Evolutionary conservation across 331 rosid species (phyloP).

Genomic region (Cucumis variabilis): DNA sequence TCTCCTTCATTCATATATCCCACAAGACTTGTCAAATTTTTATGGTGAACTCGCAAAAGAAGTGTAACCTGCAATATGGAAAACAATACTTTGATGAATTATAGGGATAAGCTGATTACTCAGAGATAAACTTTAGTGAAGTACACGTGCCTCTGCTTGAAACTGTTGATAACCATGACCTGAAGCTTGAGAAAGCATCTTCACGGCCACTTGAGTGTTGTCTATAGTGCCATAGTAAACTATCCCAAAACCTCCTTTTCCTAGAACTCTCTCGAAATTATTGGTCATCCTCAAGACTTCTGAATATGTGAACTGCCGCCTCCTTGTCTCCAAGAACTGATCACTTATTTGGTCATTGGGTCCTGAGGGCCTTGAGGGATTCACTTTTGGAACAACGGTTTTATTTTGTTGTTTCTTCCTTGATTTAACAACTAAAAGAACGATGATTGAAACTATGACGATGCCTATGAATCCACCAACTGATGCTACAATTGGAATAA

Average conservation of each 20-base stretch:
- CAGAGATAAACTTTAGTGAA: background rate
- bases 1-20: conserved; percentile 32
- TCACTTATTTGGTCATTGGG: background rate
- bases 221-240: conserved; percentile 57
- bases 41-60: conserved; percentile 40
- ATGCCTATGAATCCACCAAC: conserved; percentile 39
- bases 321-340: conserved; percentile 36
- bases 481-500: conserved; percentile 50
- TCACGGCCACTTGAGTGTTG: conserved; percentile 64
- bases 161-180: conserved; percentile 58
- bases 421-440: conserved; percentile 35
- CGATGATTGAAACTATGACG: conserved; percentile 17
- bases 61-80: conserved; percentile 54
- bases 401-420: conserved; percentile 4
- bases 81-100: background rate
- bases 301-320: conserved; percentile 47
- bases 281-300: conserved; percentile 57
- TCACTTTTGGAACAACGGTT: background rate
- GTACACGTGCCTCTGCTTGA: conserved; percentile 61
- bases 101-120: background rate
- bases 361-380: conserved; percentile 16
- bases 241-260: conserved; percentile 69
- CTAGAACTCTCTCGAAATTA: conserved; percentile 54
- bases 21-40: conserved; percentile 34
- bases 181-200: conserved; percentile 50